Conservation (phyloP, 179 eudicot genomes). For the Actinidia arguta region DNA sequence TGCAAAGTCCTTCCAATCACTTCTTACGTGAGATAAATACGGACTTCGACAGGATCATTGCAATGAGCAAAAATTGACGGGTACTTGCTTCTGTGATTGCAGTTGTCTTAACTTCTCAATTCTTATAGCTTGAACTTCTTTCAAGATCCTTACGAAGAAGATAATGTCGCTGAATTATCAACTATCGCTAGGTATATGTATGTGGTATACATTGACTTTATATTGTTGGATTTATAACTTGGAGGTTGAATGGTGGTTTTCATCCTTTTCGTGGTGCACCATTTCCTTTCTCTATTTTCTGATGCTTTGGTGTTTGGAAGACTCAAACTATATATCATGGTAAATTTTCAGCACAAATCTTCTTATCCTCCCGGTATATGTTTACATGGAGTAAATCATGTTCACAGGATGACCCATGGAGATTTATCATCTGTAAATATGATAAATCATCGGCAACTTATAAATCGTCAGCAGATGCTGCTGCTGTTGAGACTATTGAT, state of each 20-base stretch:
- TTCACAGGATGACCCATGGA: slow-evolving; percentile 91
- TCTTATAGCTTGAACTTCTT: slow-evolving; percentile 3
- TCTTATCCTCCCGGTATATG: not conserved
- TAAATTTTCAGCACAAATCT: not conserved
- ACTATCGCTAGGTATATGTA: not conserved
- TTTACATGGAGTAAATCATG: not conserved
- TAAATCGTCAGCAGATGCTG: slow-evolving; percentile 94
- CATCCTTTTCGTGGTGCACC: not conserved
- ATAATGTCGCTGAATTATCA: not conserved
- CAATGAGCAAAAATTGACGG: slow-evolving; percentile 99
- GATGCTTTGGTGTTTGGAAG: not conserved
- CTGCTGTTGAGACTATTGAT: slow-evolving; percentile 93
- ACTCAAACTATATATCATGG: not conserved
- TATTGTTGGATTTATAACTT: not conserved
- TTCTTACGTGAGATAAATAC: slow-evolving; percentile 96
- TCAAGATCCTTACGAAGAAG: not conserved
- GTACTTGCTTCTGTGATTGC: slow-evolving; percentile 39
- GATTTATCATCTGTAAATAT: slow-evolving; percentile 95
- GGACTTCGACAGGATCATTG: slow-evolving; percentile 96
- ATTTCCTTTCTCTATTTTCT: slow-evolving; percentile 3
- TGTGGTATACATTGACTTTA: not conserved
- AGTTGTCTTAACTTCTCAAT: not conserved
- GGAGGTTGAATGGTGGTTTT: not conserved
- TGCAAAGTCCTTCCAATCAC: slow-evolving; percentile 99
- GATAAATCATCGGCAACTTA: slow-evolving; percentile 98